Evolutionary conservation across 768 basidiomycete genomes (phyloP), one percentile per base, ranked within the genome.

Genomic region (Pulveroboletus sp.): DNA sequence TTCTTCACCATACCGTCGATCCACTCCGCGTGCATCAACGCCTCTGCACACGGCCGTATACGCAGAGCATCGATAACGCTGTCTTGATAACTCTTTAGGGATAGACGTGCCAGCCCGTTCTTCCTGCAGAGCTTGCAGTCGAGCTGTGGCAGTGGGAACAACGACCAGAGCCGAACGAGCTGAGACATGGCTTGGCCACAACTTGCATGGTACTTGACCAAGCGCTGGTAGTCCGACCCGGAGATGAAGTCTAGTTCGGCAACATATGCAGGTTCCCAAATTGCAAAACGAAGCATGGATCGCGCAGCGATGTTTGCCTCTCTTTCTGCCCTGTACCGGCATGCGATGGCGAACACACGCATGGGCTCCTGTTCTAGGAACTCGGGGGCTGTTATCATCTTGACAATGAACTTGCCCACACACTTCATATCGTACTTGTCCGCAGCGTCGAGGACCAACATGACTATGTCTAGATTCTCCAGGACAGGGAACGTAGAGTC

Each of bases 371-470:
- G 58, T 44, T 70, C 62, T 11, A 70, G 51, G 56, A 71, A 63
- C 30, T 64, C 47, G 39, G 69, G 63, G 44, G 61, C 57, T 8
- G 59, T 59, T 46, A 68, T 69, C 59, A 62, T 59, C 50, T 58
- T 64, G 55, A 68, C 60, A 52, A 71, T 35, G 46, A 62, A 62
- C 39, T 64, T 66, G 49, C 73, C 65, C 5, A 78, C 63, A 15
- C 69, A 71, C 49, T 72, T 71, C 74, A 80, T 76, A 43, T 77
- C 75, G 59, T 75, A 79, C 61, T 78, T 80, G 56, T 69, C 66
- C 3, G 74, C 79, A 4, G 77, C 73, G 40, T 74, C 72, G 38
- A 71, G 65, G 51, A 74, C 73, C 15, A 62, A 60, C 60, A 71
- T 71, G 37, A 79, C 67, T 26, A 73, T 68, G 39, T 71, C 69